Conservation (phyloP, 306 rosid species). For the Acacia confusa region DNA sequence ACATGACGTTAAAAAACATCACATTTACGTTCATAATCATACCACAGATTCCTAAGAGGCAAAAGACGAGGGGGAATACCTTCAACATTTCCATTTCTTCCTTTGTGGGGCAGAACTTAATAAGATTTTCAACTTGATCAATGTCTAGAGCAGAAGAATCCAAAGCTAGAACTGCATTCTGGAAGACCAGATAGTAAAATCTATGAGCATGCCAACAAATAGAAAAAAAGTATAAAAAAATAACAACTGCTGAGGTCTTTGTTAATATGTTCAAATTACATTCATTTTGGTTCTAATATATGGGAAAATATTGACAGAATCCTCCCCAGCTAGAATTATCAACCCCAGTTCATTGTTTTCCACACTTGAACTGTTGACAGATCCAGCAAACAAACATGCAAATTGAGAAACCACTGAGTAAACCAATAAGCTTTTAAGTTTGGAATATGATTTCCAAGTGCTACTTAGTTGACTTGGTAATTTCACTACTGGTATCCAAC, state of each 20-base stretch:
- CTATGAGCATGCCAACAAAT: neutral
- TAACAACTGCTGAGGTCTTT: neutral
- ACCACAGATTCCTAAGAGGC: neutral
- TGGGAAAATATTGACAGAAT: slow-evolving; percentile 13
- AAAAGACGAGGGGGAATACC: slow-evolving; percentile 44
- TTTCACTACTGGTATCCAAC: neutral
- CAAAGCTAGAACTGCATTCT: slow-evolving; percentile 48
- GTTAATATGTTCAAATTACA: neutral
- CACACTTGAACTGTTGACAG: neutral
- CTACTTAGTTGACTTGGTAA: neutral
- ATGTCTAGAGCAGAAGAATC: slow-evolving; percentile 49
- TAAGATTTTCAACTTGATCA: slow-evolving; percentile 92
- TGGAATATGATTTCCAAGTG: neutral
- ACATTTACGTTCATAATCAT: slow-evolving; percentile 8
- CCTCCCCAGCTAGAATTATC: neutral
- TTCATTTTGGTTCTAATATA: slow-evolving; percentile 16
- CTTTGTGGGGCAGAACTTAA: slow-evolving; percentile 92
- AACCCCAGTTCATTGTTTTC: neutral
- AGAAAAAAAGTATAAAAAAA: slow-evolving; percentile 16
- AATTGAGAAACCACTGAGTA: neutral
- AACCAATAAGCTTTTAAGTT: neutral
- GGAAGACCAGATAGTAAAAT: neutral
- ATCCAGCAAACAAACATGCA: neutral
- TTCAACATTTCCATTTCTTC: slow-evolving; percentile 93
- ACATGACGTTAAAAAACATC: slow-evolving; percentile 19